Base-by-base conservation (phyloP, 306 rosid species). In the Rosa chinensis region DNA sequence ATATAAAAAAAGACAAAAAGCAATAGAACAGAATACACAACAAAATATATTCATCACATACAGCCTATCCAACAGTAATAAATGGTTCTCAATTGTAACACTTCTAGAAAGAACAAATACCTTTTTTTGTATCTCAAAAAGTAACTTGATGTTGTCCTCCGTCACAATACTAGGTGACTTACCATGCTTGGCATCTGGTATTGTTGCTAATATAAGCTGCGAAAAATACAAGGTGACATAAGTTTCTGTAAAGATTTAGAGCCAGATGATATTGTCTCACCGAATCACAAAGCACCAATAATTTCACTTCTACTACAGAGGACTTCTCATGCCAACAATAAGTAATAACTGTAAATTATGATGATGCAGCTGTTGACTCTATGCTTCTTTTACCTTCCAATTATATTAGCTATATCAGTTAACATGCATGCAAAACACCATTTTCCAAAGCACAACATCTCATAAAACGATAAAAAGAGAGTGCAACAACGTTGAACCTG, bases 81-180 rank as follows among this genome's bases (percentile, higher is more conserved):
- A 62, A 17, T 23, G 59, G 25, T 81, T 75, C 71, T n/a, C 28
- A 53, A 79, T 28, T 61, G 21, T 77, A 49, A 78, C 61, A 61
- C 75, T 72, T 66, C 67, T 68, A 76, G 59, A 81, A 74, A 72
- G 79, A 82, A 70, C 35, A 68, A 68, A 79, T 80, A 93, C 98
- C 94, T 89, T 93, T 77, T 89, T 95, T 81, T 95, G 98, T 79
- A 95, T 80, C 85, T 93, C 93, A 85, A 95, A 95, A 59, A 95
- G 94, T 84, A 95, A 87, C 86, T 82, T 93, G 72, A 95, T 82
- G 84, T 93, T 95, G 83, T 87, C 85, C 86, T 93, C 97, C 17
- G 95, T 87, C 82, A 95, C 89, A 79, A 95, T 91, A 82, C 87
- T 89, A 75, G 97, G 94, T 50, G 92, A 82, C 43, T 84, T 91